Percentiles rank a stretch among this genome's conserved stretches.
These are phyloP conservation scores for Geoglossum cookeanum DNA, from an alignment of 2,329 filamentous ascomycete species.

Conservation along the genomic window DNA sequence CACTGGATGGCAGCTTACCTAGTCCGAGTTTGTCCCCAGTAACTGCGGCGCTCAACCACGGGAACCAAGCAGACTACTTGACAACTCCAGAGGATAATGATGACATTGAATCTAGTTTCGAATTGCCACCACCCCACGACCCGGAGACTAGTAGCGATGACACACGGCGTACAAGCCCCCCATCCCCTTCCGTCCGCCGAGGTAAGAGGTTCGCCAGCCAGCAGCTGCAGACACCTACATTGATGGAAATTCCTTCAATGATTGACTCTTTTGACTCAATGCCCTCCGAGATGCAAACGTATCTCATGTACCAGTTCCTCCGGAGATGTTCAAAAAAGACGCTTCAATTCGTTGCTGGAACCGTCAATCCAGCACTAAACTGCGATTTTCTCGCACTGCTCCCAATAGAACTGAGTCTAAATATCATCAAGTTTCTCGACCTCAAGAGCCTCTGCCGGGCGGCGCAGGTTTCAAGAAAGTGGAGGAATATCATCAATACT, in stretches of 20 bases:
- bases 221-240: constrained; percentile 19
- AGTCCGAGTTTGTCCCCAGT: constrained; percentile 86
- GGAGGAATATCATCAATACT: constrained; percentile 76
- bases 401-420: constrained; percentile 69
- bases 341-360: constrained; percentile 70
- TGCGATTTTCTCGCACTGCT: constrained; percentile 79
- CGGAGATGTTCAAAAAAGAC: constrained; percentile 75
- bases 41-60: constrained; percentile 51
- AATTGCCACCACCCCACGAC: constrained; percentile 1
- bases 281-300: constrained; percentile 79
- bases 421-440: constrained; percentile 75
- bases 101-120: constrained; percentile 6
- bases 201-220: constrained; percentile 10
- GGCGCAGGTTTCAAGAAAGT: constrained; percentile 83
- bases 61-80: constrained; percentile 14
- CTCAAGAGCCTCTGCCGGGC: constrained; percentile 71
- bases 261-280: constrained; percentile 81
- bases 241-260: constrained; percentile 71
- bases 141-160: constrained; percentile 6
- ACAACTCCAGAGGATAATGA: constrained; percentile 1
- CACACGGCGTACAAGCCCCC: not conserved
- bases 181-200: not conserved
- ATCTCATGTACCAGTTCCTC: constrained; percentile 91
- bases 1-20: constrained; percentile 79
- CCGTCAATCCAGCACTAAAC: constrained; percentile 85